Percentiles rank a stretch among this genome's conserved stretches.
phyloP scores from a whole-genome alignment of 2,329 filamentous ascomycete genomes.

The Ophiocordyceps robertsii region DNA sequence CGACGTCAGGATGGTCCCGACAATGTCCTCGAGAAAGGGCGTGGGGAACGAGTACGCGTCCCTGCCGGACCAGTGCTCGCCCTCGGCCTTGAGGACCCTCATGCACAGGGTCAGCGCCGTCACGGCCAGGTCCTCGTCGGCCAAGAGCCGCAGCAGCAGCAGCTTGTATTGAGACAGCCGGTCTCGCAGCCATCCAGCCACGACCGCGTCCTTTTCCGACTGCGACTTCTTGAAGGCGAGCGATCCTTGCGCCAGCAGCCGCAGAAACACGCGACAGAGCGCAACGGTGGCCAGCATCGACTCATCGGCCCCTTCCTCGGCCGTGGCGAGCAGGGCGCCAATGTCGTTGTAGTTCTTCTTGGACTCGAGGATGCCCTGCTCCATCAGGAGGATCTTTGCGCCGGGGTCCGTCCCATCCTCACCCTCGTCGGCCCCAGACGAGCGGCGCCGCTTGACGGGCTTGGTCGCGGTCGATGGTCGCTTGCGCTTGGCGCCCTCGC shows the following conservation, averaged over 20 bases:
- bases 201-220: slow-evolving; percentile 59
- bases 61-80: slow-evolving; percentile 43
- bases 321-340: slow-evolving; percentile 48
- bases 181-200: slow-evolving; percentile 68
- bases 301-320: slow-evolving; percentile 34
- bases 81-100: slow-evolving; percentile 73
- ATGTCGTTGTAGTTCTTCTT: slow-evolving; percentile 91
- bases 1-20: slow-evolving; percentile 47
- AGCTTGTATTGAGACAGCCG: slow-evolving; percentile 58
- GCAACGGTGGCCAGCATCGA: slow-evolving; percentile 61
- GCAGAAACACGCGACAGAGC: slow-evolving; percentile 74
- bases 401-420: slow-evolving; percentile 34
- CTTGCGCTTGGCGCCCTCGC: slow-evolving; percentile 34
- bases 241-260: slow-evolving; percentile 61
- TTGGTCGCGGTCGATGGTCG: slow-evolving; percentile 26
- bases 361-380: slow-evolving; percentile 71
- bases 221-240: slow-evolving; percentile 51
- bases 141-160: slow-evolving; percentile 47
- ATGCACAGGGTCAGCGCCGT: slow-evolving; percentile 69
- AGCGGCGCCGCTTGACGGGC: slow-evolving; percentile 37
- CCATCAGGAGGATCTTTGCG: slow-evolving; percentile 58
- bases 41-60: slow-evolving; percentile 58
- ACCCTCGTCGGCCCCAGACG: slow-evolving; percentile 25
- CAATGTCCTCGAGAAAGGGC: slow-evolving; percentile 49
- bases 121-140: slow-evolving; percentile 47